Base-by-base conservation (phyloP, 306 rosid species). In the Hippophae tibetana region DNA sequence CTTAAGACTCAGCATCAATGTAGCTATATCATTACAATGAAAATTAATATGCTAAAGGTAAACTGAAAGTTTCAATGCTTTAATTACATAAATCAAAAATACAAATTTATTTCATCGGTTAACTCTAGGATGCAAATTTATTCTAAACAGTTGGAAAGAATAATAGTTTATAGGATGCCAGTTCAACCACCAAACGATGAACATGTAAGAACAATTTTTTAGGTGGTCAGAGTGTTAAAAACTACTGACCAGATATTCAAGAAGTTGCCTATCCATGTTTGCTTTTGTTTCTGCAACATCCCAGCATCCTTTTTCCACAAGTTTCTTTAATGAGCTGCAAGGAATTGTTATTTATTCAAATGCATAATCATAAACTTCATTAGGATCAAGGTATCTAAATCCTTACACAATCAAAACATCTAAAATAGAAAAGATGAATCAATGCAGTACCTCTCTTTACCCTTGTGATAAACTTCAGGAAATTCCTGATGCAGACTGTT, bases 281-380 rank as follows among this genome's bases (percentile, higher is more conserved):
- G 76, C 72, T 72, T 74, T 85, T 43, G 78, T 85, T 86, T 92
- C 99, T 14, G 99, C 99, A 64, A 88, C 99, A 57, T 88, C 99
- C 99, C 99, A 92, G 66, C 86, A 78, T 75, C 99, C 99, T 63
- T 92, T 92, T 80, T 84, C 97, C n/a, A 88, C 99, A 58, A 92
- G 69, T 74, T 74, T 82, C 81, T 86, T 92, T 46, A 92, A 67
- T 53, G 95, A 74, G 73, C 99, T 92, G 84, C 59, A 57, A 72
- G 73, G 59, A 64, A 74, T 31, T 47, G 51, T 42, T 44, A 46
- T 62, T 45, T 65, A 40, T 58, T 66, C 58, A 54, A 61, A 56
- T 58, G 54, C 70, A 74, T 50, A 57, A 63, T 26, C 38, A 31
- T 31, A 31, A 31, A 31, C 66, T 25, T 56, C 69, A 43, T 52